Evolutionary conservation across 2,329 filamentous ascomycete species (phyloP).

Genomic region (Epichloe gansuensis): DNA sequence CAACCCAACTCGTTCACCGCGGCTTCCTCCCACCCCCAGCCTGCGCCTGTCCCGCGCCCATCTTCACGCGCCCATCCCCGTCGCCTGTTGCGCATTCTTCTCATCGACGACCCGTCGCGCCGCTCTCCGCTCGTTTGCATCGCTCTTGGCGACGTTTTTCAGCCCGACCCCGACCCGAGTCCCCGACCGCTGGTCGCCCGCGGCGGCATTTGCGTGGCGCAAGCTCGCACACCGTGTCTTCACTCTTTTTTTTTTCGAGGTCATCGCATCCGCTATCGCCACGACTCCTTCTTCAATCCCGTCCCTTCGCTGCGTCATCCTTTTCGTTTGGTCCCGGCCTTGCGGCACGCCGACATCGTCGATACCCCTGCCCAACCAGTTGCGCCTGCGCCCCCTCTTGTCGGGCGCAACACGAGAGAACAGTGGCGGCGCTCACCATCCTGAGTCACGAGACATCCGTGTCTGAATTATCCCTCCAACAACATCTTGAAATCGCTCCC

Average conservation of each 20-base stretch:
- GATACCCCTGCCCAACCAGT: background rate
- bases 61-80: slow-evolving; percentile 2
- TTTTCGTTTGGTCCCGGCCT: background rate
- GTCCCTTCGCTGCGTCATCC: background rate
- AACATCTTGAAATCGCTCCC: slow-evolving; percentile 45
- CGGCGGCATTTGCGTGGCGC: slow-evolving; percentile 20
- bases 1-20: slow-evolving; percentile 1
- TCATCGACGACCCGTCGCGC: background rate
- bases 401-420: slow-evolving; percentile 22
- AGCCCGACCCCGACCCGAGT: slow-evolving; percentile 5
- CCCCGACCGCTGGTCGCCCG: slow-evolving; percentile 6
- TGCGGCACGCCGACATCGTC: slow-evolving; percentile 1
- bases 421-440: slow-evolving; percentile 46
- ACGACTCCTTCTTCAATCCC: slow-evolving; percentile 1
- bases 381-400: slow-evolving; percentile 7
- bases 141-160: background rate
- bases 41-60: background rate
- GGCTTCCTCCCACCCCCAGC: background rate
- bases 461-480: slow-evolving; percentile 45
- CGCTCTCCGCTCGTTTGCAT: background rate
- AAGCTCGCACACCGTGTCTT: slow-evolving; percentile 12
- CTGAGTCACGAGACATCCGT: slow-evolving; percentile 37
- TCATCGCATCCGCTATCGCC: slow-evolving; percentile 1
- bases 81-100: background rate
- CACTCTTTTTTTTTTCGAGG: slow-evolving; percentile 5